Percentiles rank a stretch among this genome's conserved stretches.
These are phyloP conservation scores for Eucalyptus sp. DNA, from an alignment of 345 rosid genomes.

Conservation along the genomic window DNA sequence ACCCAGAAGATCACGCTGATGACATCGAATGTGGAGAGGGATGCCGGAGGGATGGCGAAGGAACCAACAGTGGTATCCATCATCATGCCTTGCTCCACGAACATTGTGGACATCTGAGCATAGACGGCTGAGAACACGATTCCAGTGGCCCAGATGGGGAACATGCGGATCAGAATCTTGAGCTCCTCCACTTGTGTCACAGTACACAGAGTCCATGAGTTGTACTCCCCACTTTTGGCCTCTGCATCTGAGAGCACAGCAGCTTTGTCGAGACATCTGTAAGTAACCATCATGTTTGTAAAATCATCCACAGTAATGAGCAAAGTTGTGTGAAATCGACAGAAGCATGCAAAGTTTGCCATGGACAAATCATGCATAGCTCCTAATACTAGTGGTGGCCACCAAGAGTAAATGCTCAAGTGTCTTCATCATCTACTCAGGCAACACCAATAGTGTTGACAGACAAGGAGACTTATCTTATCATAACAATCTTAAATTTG, in stretches of 20 bases:
- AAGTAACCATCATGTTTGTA: not conserved
- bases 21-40: slow-evolving; percentile 70
- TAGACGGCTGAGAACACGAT: slow-evolving; percentile 75
- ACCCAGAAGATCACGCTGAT: slow-evolving; percentile 82
- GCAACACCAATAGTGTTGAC: not conserved
- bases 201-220: slow-evolving; percentile 79
- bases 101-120: slow-evolving; percentile 88
- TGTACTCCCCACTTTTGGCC: slow-evolving; percentile 34
- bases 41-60: slow-evolving; percentile 80
- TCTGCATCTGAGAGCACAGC: slow-evolving; percentile 66
- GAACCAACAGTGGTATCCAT: slow-evolving; percentile 84
- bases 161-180: slow-evolving; percentile 85
- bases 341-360: not conserved
- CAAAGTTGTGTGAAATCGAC: not conserved
- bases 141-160: slow-evolving; percentile 92
- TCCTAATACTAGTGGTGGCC: not conserved
- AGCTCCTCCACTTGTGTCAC: slow-evolving; percentile 94
- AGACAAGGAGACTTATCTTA: not conserved
- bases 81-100: slow-evolving; percentile 86
- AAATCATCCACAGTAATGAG: not conserved
- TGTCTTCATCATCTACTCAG: not conserved
- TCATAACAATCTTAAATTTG: not conserved
- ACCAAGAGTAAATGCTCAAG: not conserved
- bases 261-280: slow-evolving; percentile 93
- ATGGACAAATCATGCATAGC: not conserved